phyloP scores from a whole-genome alignment of 495 filamentous ascomycete species.

The Aspergillus cavernicola region DNA sequence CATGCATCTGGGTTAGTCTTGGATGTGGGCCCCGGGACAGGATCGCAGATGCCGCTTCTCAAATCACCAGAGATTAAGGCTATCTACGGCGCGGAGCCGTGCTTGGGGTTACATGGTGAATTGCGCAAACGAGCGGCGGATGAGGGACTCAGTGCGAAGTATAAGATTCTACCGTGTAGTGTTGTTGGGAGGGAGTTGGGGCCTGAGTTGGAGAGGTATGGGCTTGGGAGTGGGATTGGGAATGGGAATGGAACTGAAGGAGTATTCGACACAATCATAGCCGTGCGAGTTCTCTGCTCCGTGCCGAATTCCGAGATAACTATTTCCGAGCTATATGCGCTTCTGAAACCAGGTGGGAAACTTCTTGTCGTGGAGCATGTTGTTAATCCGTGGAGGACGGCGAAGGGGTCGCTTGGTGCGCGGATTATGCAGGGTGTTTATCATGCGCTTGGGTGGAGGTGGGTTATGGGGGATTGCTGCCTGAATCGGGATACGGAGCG shows the following conservation, averaged over 20 bases:
- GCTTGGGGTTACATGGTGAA: conserved; percentile 47
- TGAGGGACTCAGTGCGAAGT: conserved; percentile 54
- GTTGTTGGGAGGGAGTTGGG: conserved; percentile 50
- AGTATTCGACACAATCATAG: conserved; percentile 64
- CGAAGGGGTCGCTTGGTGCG: conserved; percentile 48
- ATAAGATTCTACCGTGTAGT: conserved; percentile 61
- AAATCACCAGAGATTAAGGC: conserved; percentile 44
- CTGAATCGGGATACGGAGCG: conserved; percentile 53
- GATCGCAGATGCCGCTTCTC: conserved; percentile 44
- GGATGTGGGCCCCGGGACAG: conserved; percentile 50
- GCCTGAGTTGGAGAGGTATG: conserved; percentile 33
- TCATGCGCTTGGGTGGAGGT: conserved; percentile 35
- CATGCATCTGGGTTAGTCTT: conserved; percentile 39
- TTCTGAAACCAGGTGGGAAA: conserved; percentile 62
- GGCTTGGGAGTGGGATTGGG: conserved; percentile 25
- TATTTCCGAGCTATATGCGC: conserved; percentile 53
- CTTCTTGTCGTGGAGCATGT: conserved; percentile 76
- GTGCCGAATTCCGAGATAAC: conserved; percentile 60
- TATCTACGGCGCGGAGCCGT: conserved; percentile 69
- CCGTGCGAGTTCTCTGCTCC: conserved; percentile 68
- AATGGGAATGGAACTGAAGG: conserved; percentile 22
- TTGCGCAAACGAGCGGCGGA: conserved; percentile 43
- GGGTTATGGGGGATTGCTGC: conserved; percentile 56
- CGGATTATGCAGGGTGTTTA: conserved; percentile 38
- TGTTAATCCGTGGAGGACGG: conserved; percentile 39